Conservation (phyloP, 768 basidiomycete species). For the Chalciporus chontae region DNA sequence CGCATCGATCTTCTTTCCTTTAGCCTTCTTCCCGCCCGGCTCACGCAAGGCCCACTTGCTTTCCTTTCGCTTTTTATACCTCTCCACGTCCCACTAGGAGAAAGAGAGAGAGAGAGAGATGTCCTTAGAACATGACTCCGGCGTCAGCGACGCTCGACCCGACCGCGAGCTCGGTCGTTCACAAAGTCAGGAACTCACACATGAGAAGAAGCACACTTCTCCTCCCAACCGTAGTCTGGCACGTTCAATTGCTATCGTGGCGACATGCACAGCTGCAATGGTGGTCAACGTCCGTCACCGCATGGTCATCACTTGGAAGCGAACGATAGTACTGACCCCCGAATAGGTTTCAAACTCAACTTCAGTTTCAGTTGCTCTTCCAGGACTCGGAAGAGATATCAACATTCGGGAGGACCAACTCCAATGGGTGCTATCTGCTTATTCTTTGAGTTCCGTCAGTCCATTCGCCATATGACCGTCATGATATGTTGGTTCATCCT, state of each 20-base stretch:
- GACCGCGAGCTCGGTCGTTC: constrained; percentile 14
- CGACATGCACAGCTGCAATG: constrained; percentile 40
- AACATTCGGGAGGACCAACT: constrained; percentile 47
- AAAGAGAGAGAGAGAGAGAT: constrained; percentile 2
- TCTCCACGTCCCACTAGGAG: not conserved
- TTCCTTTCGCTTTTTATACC: not conserved
- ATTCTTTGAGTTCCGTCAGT: constrained; percentile 62
- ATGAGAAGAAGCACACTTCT: constrained; percentile 7
- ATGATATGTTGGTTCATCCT: not conserved
- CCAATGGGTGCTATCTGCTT: constrained; percentile 69
- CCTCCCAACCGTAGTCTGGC: constrained; percentile 18
- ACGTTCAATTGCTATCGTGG: constrained; percentile 30
- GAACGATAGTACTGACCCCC: constrained; percentile 2
- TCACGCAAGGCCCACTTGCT: not conserved
- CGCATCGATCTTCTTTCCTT: not conserved
- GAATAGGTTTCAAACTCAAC: constrained; percentile 35
- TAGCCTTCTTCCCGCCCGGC: constrained; percentile 1
- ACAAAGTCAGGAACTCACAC: constrained; percentile 4
- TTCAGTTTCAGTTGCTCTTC: constrained; percentile 48
- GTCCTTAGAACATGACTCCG: constrained; percentile 7
- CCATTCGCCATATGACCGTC: not conserved
- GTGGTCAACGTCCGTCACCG: constrained; percentile 31
- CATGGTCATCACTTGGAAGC: not conserved
- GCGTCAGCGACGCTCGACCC: constrained; percentile 9
- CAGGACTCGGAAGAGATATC: constrained; percentile 49